Evolutionary conservation across 495 filamentous ascomycete genomes (phyloP), one percentile per base, ranked within the genome.

Genomic region (Polyplosphaeria fusca): DNA sequence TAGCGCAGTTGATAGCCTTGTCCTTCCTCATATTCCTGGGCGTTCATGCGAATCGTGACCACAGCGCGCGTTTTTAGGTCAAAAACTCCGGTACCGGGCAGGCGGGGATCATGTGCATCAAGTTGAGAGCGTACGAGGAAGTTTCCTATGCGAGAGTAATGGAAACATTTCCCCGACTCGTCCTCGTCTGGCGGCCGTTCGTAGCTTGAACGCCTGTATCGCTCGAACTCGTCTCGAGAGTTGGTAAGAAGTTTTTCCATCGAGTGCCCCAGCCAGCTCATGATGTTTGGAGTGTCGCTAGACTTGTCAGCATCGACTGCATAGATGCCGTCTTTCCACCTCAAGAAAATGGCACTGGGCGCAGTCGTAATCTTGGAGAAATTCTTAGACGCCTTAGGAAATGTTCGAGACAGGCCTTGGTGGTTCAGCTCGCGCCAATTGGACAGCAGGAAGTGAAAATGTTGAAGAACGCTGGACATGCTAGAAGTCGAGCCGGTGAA

Each of bases 221-320:
- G 82, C 67, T 96, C 91, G 62, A 86, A 97, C 0, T 92, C 82
- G 1, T 87, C 81, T 40, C 82, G 88, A 14, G 84, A 76, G 26
- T 92, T 67, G 0, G 91, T 96, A n/a, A 99, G 80, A 14, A 96
- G 74, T 69, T 96, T 96, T 70, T 99, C 93, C 85, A 99, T 89
- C 0, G 91, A 95, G 54, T 91, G 89, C 5, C 93, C 93, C 5
- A 99, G 79, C 74, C 91, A 87, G 68, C 84, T 90, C 24, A 97
- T 76, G 35, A 99, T 81, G 55, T 88, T 97, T 22, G 87, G 86
- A 5, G 72, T 78, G 58, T 96, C 93, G 64, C 81, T 95, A 68
- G 96, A 82, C 73, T 97, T 99, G 71, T 97, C 93, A 0, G 91
- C 88, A 72, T 99, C 93, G 58, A 99, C 95, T n/a, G 94, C 92